Conservation (phyloP, 2,329 filamentous ascomycete genomes). For the Intubia oerlemansii region DNA sequence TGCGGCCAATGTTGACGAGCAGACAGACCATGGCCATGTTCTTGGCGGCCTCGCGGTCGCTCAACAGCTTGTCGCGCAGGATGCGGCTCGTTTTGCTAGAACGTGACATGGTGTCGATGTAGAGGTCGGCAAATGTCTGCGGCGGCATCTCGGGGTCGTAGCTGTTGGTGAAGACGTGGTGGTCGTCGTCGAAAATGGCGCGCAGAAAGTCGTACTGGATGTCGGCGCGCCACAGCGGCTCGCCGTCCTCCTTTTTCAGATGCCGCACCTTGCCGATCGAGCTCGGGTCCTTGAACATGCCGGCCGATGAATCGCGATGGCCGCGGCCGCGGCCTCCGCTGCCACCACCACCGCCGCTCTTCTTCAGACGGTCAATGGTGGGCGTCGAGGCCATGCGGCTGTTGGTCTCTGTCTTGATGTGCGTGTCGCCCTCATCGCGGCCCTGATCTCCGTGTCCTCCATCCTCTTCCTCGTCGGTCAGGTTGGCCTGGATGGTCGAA, state of each 20-base stretch:
- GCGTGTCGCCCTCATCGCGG: too few species aligned
- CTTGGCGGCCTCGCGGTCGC: conserved; percentile 76
- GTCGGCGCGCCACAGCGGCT: conserved; percentile 68
- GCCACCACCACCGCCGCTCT: background rate
- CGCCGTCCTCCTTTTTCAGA: conserved; percentile 74
- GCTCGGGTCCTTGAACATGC: conserved; percentile 18
- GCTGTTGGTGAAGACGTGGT: conserved; percentile 70
- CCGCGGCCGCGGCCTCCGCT: too few species aligned
- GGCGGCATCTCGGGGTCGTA: conserved; percentile 46
- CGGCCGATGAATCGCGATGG: conserved; percentile 4
- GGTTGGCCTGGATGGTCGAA: conserved; percentile 22
- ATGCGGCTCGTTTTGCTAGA: conserved; percentile 99
- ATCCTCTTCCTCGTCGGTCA: conserved; percentile 25
- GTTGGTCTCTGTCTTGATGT: too few species aligned
- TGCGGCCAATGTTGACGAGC: conserved; percentile 87
- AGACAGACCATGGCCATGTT: conserved; percentile 99
- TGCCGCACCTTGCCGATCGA: conserved; percentile 54
- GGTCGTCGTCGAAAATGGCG: conserved; percentile 55
- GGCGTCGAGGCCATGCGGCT: too few species aligned
- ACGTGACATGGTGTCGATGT: conserved; percentile 94
- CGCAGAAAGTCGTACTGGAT: conserved; percentile 77
- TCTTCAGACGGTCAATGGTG: too few species aligned
- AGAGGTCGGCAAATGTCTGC: conserved; percentile 80
- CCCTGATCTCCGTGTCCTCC: conserved; percentile 12
- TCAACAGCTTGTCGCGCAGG: conserved; percentile 84